These are phyloP conservation scores for Phytophthora sp. DNA, from an alignment of 352 stramenopile species.

Conservation along the genomic window DNA sequence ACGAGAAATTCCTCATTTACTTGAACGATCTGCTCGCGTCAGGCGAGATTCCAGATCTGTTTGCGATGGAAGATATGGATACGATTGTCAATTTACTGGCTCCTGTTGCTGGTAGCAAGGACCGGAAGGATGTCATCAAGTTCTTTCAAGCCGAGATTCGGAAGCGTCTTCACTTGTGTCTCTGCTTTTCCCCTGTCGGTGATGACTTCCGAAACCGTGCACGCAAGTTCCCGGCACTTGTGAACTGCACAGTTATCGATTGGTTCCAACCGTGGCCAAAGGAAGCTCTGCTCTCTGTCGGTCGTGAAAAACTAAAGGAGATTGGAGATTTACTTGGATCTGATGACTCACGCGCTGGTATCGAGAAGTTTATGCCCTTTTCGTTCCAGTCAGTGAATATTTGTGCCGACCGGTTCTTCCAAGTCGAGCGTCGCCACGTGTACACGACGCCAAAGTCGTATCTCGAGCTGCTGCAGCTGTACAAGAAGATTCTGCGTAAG, in stretches of 20 bases:
- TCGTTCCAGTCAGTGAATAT: slow-evolving; percentile 95
- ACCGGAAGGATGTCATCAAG: slow-evolving; percentile 93
- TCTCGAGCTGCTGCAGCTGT: slow-evolving; percentile 94
- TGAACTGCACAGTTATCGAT: slow-evolving; percentile 97
- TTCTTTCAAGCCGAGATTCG: slow-evolving; percentile 95
- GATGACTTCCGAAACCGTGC: slow-evolving; percentile 95
- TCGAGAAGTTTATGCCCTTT: slow-evolving; percentile 97
- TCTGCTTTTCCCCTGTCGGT: slow-evolving; percentile 96
- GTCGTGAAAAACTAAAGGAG: slow-evolving; percentile 87
- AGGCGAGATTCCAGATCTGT: slow-evolving; percentile 95
- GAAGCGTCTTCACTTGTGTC: slow-evolving; percentile 95
- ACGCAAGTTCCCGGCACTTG: slow-evolving; percentile 94
- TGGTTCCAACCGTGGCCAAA: slow-evolving; percentile 95
- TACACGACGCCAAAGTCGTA: slow-evolving; percentile 97
- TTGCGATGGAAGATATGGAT: slow-evolving; percentile 94
- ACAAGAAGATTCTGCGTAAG: slow-evolving; percentile 94
- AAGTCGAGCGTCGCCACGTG: slow-evolving; percentile 91
- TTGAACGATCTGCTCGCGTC: slow-evolving; percentile 95
- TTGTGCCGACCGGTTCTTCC: slow-evolving; percentile 89
- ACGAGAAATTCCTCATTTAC: slow-evolving; percentile 97
- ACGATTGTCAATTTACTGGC: slow-evolving; percentile 91
- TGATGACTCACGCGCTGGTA: slow-evolving; percentile 79
- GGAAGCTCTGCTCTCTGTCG: slow-evolving; percentile 93
- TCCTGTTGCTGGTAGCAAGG: slow-evolving; percentile 80
- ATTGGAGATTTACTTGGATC: slow-evolving; percentile 84